Evolutionary conservation across 768 basidiomycete species (phyloP), one percentile per base, ranked within the genome.

Genomic region (Phanerodontia chrysosporium): DNA sequence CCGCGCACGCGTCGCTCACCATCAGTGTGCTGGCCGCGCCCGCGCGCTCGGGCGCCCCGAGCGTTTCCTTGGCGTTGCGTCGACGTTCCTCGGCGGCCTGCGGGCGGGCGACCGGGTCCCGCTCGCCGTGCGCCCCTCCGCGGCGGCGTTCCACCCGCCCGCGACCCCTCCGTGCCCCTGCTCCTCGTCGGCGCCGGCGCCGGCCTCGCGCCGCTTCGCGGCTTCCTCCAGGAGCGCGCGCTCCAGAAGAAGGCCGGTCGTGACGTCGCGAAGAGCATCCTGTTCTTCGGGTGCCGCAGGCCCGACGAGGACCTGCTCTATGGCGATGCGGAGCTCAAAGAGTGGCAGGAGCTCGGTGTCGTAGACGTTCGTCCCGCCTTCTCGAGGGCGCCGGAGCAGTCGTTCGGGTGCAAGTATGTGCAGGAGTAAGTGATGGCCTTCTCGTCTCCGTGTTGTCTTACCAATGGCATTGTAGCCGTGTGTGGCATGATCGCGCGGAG

Each of bases 211-310:
- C 80, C 80, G 2, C 77, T 81, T 74, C 73, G 79, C 36, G 78
- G 76, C 0, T 82, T 82, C 70, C 72, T 82, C 28, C 78, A 80
- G 66, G 80, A 81, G 62, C 73, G 80, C 10, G 76, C 77, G 18
- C 64, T 74, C 54, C 79, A 80, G 65, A 78, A 75, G 65, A 58
- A 66, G 24, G 68, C 76, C 7, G 78, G 78, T 0, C 69, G 78
- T 69, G 70, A 75, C 25, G 75, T 79, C 16, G 76, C 74, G 6
- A 68, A 69, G 62, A 72, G 73, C 55, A 59, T 78, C 18, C 64
- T 81, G 45, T 82, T 80, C 73, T 79, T 79, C 61, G 80, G 80
- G 4, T 82, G 80, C 63, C 69, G 76, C 5, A 63, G 72, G 2
- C 76, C 77, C 10, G 66, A 71, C 10, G 72, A 68, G 55, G 80